Percentiles rank a stretch among this genome's conserved stretches.
These are phyloP conservation scores for Paxillus rubicundulus DNA, from an alignment of 768 basidiomycete species.

Conservation along the genomic window DNA sequence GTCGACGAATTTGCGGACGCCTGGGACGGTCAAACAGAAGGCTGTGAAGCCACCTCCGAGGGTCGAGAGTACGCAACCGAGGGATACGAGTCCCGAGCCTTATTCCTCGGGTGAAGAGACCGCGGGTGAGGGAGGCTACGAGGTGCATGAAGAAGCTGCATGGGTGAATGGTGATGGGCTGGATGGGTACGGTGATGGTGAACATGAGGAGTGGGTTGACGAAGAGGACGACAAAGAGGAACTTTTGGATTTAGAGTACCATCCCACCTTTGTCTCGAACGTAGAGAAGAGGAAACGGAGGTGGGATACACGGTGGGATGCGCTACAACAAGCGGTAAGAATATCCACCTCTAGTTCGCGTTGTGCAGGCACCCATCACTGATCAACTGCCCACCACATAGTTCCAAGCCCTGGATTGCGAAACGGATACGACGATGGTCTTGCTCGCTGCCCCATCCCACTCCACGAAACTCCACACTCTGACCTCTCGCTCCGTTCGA, in stretches of 20 bases:
- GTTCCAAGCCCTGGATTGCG: conserved; percentile 78
- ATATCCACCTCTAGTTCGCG: background rate
- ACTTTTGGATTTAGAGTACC: conserved; percentile 71
- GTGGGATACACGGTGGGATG: conserved; percentile 78
- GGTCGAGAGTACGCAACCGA: conserved; percentile 79
- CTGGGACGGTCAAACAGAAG: conserved; percentile 23
- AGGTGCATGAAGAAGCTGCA: conserved; percentile 39
- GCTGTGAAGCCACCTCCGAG: conserved; percentile 65
- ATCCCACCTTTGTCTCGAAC: conserved; percentile 66
- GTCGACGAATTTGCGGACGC: conserved; percentile 34
- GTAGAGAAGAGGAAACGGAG: conserved; percentile 64
- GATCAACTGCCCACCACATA: conserved; percentile 28
- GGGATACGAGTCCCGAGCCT: conserved; percentile 77
- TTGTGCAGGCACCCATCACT: background rate
- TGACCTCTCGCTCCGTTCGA: conserved; percentile 69
- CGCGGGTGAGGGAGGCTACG: conserved; percentile 58
- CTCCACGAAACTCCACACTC: conserved; percentile 57
- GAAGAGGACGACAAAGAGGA: conserved; percentile 72
- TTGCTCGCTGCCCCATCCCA: conserved; percentile 75
- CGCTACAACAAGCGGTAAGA: conserved; percentile 66
- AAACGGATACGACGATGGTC: conserved; percentile 77
- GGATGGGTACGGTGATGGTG: conserved; percentile 26
- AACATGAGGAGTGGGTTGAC: conserved; percentile 66
- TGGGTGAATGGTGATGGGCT: conserved; percentile 29
- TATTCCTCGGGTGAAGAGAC: conserved; percentile 78